A percentile compares a stretch with the other conserved stretches of the same genome.
These are phyloP conservation scores for barrel medic (Medicago truncatula) DNA, from an alignment of 306 rosid species.

Conservation along the genomic window MtrunA17r5.0-ANR NC_053042.1:49992501-49993000, in stretches of 20 bases:
- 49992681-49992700: neutral
- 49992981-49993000: too few species aligned
- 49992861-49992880: neutral
- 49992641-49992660: constrained; percentile 48
- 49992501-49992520: constrained; percentile 44
- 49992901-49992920: neutral
- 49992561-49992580: constrained; percentile 77
- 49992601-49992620: constrained; percentile 30
- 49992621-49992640: constrained; percentile 24
- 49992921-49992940: too few species aligned
- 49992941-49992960: too few species aligned
- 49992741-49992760: constrained; percentile 22
- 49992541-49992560: constrained; percentile 70
- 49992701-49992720: too few species aligned
- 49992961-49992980: too few species aligned
- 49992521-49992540: constrained; percentile 53
- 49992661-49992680: constrained; percentile 1
- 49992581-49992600: neutral
- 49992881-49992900: neutral
- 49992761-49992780: constrained; percentile 24
- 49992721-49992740: neutral
- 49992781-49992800: constrained; percentile 16
- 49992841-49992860: constrained; percentile 47
- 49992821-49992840: constrained; percentile 36
- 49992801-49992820: constrained; percentile 5